Evolutionary conservation across 176 grass and related monocot species (phyloP).

Genomic region (Hsuehochloa calcarea): DNA sequence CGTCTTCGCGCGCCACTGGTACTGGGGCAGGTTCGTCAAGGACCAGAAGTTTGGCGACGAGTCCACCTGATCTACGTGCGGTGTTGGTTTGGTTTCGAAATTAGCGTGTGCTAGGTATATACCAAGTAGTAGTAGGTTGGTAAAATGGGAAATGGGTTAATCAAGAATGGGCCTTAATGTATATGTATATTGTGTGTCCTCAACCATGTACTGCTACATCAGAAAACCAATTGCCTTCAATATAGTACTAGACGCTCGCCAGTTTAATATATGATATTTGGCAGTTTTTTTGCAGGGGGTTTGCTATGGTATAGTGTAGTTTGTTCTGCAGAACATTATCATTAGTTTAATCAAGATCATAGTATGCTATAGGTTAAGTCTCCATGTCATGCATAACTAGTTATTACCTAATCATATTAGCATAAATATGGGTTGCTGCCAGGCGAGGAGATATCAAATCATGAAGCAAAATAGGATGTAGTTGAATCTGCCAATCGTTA

Average conservation of each 20-base stretch:
- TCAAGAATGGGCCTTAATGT: neutral
- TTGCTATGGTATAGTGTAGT: too few relatives aligned
- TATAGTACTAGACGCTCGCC: neutral
- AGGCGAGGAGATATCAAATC: too few relatives aligned
- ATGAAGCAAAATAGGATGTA: too few relatives aligned
- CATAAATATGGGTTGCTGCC: too few relatives aligned
- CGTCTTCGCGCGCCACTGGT: constrained; percentile 70
- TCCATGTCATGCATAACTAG: too few relatives aligned
- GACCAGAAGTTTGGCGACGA: constrained; percentile 31
- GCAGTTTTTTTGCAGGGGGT: too few relatives aligned
- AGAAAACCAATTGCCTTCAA: neutral
- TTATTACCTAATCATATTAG: too few relatives aligned
- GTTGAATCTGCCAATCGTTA: too few relatives aligned
- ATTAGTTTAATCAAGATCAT: too few relatives aligned
- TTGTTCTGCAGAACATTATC: too few relatives aligned
- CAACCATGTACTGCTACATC: neutral
- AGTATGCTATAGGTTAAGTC: too few relatives aligned
- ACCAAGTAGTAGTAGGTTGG: neutral
- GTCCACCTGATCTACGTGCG: constrained; percentile 23
- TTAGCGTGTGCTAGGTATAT: neutral
- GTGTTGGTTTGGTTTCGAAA: neutral
- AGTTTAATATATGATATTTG: too few relatives aligned
- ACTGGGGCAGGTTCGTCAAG: constrained; percentile 64
- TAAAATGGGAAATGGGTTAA: neutral
- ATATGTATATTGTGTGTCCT: neutral